A percentile compares a stretch with the other conserved stretches of the same genome.
phyloP scores from a whole-genome alignment of 805 yeast genomes.

The Sugiyamaella chiloensis region DNA sequence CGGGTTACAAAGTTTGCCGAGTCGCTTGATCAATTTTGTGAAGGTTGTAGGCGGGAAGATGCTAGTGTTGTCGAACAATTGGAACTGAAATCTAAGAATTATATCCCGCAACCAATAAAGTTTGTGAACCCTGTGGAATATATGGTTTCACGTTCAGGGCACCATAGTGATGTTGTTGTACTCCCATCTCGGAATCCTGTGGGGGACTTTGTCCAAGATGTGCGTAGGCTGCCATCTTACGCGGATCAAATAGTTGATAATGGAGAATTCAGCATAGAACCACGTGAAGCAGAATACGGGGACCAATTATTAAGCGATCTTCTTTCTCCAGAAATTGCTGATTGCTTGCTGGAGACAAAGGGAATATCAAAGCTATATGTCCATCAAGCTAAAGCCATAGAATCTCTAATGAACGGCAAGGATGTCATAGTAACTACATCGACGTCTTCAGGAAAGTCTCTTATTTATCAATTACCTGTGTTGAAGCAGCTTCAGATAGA shows the following conservation, averaged over 20 bases:
- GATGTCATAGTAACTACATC: constrained; percentile 90
- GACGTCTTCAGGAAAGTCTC: constrained; percentile 93
- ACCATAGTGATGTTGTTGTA: neutral
- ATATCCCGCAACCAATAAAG: constrained; percentile 49
- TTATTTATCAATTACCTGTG: constrained; percentile 88
- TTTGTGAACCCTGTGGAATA: constrained; percentile 61
- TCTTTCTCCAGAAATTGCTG: constrained; percentile 49
- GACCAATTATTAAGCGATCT: constrained; percentile 32
- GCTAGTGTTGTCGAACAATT: constrained; percentile 45
- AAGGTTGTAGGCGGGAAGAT: constrained; percentile 30
- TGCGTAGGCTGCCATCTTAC: constrained; percentile 50
- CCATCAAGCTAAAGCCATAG: constrained; percentile 81
- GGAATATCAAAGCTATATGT: constrained; percentile 57
- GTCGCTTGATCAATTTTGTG: constrained; percentile 40
- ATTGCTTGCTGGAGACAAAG: constrained; percentile 47
- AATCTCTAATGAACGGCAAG: constrained; percentile 47
- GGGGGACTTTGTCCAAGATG: constrained; percentile 46
- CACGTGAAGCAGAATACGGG: constrained; percentile 44
- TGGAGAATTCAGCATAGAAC: constrained; percentile 44
- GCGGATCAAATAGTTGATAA: constrained; percentile 58
- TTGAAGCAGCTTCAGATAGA: constrained; percentile 35
- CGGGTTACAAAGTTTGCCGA: constrained; percentile 52
- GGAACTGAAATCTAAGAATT: constrained; percentile 33
- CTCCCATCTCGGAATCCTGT: constrained; percentile 37
- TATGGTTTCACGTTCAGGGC: constrained; percentile 41